phyloP scores from a whole-genome alignment of 2,329 filamentous ascomycete genomes.

The Drechslerella coelobrocha region DNA sequence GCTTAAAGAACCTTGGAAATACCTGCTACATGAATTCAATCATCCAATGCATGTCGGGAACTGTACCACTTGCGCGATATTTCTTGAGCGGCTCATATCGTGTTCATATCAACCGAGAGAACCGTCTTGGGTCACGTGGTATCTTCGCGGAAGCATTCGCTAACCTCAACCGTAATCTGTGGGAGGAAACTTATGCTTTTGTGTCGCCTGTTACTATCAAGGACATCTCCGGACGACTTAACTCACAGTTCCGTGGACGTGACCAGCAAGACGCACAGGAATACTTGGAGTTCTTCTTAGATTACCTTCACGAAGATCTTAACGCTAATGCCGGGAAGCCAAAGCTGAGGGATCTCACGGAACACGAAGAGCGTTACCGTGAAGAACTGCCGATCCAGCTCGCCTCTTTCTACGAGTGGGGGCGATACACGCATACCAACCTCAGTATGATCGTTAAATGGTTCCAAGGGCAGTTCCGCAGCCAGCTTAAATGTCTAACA shows the following conservation, averaged over 20 bases:
- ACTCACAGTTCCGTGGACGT: slow-evolving; percentile 73
- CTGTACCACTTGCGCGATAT: slow-evolving; percentile 91
- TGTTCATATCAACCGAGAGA: slow-evolving; percentile 81
- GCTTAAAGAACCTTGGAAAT: slow-evolving; percentile 89
- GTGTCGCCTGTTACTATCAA: slow-evolving; percentile 55
- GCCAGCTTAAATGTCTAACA: slow-evolving; percentile 67
- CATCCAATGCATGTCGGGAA: slow-evolving; percentile 89
- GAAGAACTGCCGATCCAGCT: slow-evolving; percentile 69
- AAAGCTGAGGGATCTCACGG: slow-evolving; percentile 66
- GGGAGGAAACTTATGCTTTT: slow-evolving; percentile 53
- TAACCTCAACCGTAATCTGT: slow-evolving; percentile 59
- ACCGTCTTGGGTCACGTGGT: slow-evolving; percentile 70
- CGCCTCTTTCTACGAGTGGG: slow-evolving; percentile 78
- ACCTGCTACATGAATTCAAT: slow-evolving; percentile 99
- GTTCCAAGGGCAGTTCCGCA: slow-evolving; percentile 76
- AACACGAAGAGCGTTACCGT: slow-evolving; percentile 67
- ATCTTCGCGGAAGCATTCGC: slow-evolving; percentile 66
- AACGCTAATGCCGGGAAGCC: slow-evolving; percentile 71
- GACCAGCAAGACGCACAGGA: slow-evolving; percentile 91
- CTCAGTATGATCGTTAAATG: slow-evolving; percentile 78
- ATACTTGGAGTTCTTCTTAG: slow-evolving; percentile 81
- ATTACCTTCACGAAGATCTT: slow-evolving; percentile 84
- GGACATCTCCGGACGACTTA: slow-evolving; percentile 70
- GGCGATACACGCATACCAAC: slow-evolving; percentile 71
- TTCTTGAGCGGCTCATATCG: slow-evolving; percentile 80